These are phyloP conservation scores for Primulina huaijiensis DNA, from an alignment of 257 asterid genomes.

Conservation along the genomic window DNA sequence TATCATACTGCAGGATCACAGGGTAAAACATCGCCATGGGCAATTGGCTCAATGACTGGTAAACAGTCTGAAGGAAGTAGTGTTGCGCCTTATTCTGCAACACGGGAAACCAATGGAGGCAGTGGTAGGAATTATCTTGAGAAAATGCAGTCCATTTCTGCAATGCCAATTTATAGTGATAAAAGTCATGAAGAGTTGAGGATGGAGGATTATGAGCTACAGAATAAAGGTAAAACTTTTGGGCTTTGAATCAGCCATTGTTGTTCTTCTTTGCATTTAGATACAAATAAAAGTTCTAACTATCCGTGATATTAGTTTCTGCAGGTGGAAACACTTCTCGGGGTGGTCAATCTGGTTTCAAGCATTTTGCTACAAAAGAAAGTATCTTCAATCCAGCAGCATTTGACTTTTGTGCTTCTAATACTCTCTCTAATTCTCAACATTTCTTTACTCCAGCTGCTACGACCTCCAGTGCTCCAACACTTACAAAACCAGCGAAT, in stretches of 20 bases:
- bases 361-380: background rate
- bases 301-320: constrained; percentile 11
- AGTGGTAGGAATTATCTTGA: background rate
- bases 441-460: constrained; percentile 13
- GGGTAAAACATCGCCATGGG: background rate
- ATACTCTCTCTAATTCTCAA: background rate
- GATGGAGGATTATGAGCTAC: background rate
- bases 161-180: constrained; percentile 23
- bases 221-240: constrained; percentile 21
- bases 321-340: constrained; percentile 20
- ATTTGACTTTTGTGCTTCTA: background rate
- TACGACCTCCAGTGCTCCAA: constrained; percentile 11
- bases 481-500: constrained; percentile 9
- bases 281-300: constrained; percentile 7
- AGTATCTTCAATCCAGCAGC: constrained; percentile 1
- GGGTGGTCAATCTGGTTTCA: background rate
- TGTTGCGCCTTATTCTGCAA: constrained; percentile 18
- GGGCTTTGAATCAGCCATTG: background rate
- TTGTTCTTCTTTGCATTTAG: background rate
- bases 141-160: constrained; percentile 26
- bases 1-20: constrained; percentile 20
- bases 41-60: background rate
- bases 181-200: constrained; percentile 37
- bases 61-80: constrained; percentile 19
- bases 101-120: background rate